A percentile compares a stretch with the other conserved stretches of the same genome.
These are phyloP conservation scores for Saururus chinensis DNA, from an alignment of 164 flowering plant genomes.

Conservation along the genomic window DNA sequence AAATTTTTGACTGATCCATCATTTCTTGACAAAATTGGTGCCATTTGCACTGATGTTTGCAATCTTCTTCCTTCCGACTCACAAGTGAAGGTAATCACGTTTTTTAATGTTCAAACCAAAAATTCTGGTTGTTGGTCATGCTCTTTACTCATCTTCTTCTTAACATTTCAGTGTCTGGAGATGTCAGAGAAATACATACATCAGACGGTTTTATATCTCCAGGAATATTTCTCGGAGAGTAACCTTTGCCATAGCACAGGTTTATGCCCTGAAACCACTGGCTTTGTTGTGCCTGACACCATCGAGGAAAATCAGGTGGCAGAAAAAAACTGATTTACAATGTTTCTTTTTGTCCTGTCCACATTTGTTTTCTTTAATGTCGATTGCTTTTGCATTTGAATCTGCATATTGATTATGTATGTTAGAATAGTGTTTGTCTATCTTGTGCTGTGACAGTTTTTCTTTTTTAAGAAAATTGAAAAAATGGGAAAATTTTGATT, in stretches of 20 bases:
- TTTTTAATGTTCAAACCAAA: background rate
- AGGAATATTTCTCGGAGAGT: slow-evolving; percentile 12
- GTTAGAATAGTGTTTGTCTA: no score
- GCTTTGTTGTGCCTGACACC: background rate
- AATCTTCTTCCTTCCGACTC: slow-evolving; percentile 11
- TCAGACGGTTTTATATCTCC: slow-evolving; percentile 11
- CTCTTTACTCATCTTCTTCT: background rate
- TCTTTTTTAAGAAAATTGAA: no score
- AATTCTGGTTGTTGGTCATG: background rate
- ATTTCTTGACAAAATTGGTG: slow-evolving; percentile 8
- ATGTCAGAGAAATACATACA: slow-evolving; percentile 5
- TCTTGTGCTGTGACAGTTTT: no score
- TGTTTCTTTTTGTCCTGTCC: background rate
- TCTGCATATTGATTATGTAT: no score
- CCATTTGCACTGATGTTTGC: slow-evolving; percentile 8
- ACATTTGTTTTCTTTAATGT: no score
- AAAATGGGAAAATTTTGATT: no score
- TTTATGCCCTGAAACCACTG: slow-evolving; percentile 6
- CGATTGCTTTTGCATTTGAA: no score
- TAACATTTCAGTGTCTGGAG: slow-evolving; percentile 12
- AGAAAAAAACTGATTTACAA: background rate
- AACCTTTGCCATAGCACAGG: slow-evolving; percentile 15
- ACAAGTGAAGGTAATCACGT: slow-evolving; percentile 8
- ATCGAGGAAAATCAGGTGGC: background rate
- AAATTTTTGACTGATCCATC: slow-evolving; percentile 8